Percentiles rank a stretch among this genome's conserved stretches.
phyloP scores from a whole-genome alignment of 2,329 filamentous ascomycete genomes.

The Atkinsonella texensis region DNA sequence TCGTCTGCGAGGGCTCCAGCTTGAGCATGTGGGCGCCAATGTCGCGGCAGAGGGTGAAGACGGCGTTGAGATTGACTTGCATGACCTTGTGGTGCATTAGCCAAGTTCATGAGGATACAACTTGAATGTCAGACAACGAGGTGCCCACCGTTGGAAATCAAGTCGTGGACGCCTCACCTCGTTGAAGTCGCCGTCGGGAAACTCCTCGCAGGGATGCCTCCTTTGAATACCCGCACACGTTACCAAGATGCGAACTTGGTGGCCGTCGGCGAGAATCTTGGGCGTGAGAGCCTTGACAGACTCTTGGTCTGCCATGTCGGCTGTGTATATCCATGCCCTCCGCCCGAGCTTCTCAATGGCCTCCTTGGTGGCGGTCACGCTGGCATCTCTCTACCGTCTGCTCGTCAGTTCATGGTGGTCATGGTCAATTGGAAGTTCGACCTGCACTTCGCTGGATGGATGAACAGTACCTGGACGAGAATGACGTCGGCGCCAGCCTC shows the following conservation, averaged over 20 bases:
- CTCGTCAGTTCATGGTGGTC: not conserved
- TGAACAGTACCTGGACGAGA: slow-evolving; percentile 34
- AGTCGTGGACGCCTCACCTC: slow-evolving; percentile 30
- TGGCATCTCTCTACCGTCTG: slow-evolving; percentile 28
- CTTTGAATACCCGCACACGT: slow-evolving; percentile 83
- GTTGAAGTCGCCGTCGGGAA: slow-evolving; percentile 67
- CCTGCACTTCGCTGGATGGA: not conserved
- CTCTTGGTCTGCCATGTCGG: slow-evolving; percentile 51
- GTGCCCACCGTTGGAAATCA: no score
- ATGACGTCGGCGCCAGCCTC: slow-evolving; percentile 47
- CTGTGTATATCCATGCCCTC: slow-evolving; percentile 54
- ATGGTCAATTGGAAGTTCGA: not conserved
- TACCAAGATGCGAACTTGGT: slow-evolving; percentile 63
- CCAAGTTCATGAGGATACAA: no score
- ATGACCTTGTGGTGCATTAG: slow-evolving; percentile 40
- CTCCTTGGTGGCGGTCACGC: slow-evolving; percentile 40
- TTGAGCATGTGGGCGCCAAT: slow-evolving; percentile 67
- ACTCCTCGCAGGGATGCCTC: slow-evolving; percentile 61
- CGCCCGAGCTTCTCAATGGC: slow-evolving; percentile 54
- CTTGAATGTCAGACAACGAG: no score
- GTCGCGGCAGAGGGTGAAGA: slow-evolving; percentile 69
- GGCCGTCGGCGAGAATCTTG: slow-evolving; percentile 46
- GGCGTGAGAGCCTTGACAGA: slow-evolving; percentile 51
- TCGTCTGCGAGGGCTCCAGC: slow-evolving; percentile 33
- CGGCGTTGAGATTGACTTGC: slow-evolving; percentile 74